phyloP scores from a whole-genome alignment of 2,329 filamentous ascomycete species.

The Neurospora sp. region DNA sequence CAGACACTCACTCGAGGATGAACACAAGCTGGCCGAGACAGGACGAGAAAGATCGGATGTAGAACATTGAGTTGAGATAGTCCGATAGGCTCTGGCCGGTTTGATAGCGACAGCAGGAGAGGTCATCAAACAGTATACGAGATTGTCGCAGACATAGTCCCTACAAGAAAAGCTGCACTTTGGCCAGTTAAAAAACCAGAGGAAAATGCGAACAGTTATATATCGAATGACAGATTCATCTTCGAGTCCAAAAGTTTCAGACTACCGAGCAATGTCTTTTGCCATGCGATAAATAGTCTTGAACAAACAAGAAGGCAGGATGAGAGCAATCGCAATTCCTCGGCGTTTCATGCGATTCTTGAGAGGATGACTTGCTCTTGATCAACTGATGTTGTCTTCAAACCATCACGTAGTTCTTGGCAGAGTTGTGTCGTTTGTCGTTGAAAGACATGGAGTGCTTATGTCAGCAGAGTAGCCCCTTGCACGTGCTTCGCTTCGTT shows the following conservation, averaged over 20 bases:
- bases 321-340: not conserved
- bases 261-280: not conserved
- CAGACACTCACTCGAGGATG: not conserved
- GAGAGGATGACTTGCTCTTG: not conserved
- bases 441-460: slow-evolving; percentile 1
- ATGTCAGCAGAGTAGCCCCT: not conserved
- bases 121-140: not conserved
- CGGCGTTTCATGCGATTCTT: no score
- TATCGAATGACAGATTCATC: not conserved
- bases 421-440: not conserved
- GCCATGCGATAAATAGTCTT: not conserved
- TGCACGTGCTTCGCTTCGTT: not conserved
- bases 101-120: not conserved
- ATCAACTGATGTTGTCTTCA: not conserved
- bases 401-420: not conserved
- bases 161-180: not conserved
- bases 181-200: not conserved
- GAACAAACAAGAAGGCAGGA: not conserved
- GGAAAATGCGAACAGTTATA: not conserved
- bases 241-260: not conserved
- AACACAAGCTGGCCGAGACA: not conserved
- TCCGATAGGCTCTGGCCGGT: not conserved
- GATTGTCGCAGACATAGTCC: not conserved
- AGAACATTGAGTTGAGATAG: not conserved
- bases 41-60: not conserved